A percentile compares a stretch with the other conserved stretches of the same genome.
Conservation (phyloP, 352 stramenopile species). For the Pythium sp. region DNA sequence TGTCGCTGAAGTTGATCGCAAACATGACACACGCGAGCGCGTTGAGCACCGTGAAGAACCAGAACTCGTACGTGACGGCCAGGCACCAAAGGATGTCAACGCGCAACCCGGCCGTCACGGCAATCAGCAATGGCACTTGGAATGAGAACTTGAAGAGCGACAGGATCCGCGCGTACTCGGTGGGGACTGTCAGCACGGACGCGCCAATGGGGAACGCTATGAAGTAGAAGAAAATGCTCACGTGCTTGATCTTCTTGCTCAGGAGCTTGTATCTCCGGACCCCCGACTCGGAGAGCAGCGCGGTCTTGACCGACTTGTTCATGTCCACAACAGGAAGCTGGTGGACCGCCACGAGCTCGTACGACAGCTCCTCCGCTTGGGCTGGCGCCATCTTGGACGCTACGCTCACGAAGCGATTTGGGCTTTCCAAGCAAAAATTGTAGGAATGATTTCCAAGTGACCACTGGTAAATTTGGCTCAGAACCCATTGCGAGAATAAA, state of each 20-base stretch:
- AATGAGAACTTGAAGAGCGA: conserved; percentile 2
- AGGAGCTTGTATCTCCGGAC: not conserved
- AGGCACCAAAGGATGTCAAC: conserved; percentile 2
- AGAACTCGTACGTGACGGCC: conserved; percentile 34
- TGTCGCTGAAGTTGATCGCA: conserved; percentile 18
- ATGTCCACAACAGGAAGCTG: not conserved
- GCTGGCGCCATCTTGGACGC: not conserved
- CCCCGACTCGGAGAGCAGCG: not conserved
- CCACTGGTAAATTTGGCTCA: not conserved
- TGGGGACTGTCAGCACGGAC: not conserved
- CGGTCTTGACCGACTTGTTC: conserved; percentile 7
- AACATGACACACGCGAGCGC: conserved; percentile 16
- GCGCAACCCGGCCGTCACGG: not conserved
- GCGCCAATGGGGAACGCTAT: conserved; percentile 6
- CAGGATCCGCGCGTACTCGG: conserved; percentile 7
- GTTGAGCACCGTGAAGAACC: conserved; percentile 31
- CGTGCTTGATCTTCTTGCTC: conserved; percentile 4
- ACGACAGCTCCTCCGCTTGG: not conserved
- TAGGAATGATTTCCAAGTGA: not conserved
- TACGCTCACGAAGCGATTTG: not conserved
- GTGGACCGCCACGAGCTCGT: not conserved
- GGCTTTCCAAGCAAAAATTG: not conserved
- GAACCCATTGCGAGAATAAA: not conserved
- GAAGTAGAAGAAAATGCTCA: conserved; percentile 2
- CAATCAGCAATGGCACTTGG: conserved; percentile 3